Conservation (phyloP, 73 alveolate genomes). For the Breviolum minutum region DNA sequence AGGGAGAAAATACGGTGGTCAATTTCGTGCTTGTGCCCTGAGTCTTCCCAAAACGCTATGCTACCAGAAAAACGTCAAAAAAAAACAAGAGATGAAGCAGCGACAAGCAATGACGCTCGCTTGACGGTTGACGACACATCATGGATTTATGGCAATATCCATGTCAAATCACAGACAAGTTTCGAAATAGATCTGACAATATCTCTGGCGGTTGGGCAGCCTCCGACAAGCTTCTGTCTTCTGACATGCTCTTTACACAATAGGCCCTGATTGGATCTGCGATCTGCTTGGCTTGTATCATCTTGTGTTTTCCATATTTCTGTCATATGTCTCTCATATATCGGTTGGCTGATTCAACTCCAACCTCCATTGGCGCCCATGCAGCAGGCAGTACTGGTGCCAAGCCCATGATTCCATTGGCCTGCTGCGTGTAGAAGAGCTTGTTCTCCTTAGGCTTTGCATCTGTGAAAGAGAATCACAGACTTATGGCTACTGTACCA, state of each 20-base stretch:
- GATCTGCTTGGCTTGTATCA: neutral
- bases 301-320: neutral
- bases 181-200: constrained; percentile 5
- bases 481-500: neutral
- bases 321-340: no score
- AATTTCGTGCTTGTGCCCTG: constrained; percentile 81
- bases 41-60: neutral
- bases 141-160: neutral
- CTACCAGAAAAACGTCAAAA: neutral
- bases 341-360: neutral
- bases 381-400: constrained; percentile 65
- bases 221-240: neutral
- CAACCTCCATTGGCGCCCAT: constrained; percentile 28
- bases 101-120: neutral
- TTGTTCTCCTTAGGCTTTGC: constrained; percentile 44
- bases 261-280: neutral
- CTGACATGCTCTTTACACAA: no score
- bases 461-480: neutral
- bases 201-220: constrained; percentile 26
- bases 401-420: constrained; percentile 93
- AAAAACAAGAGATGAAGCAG: neutral
- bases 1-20: constrained; percentile 25
- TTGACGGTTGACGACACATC: neutral
- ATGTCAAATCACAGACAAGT: neutral
- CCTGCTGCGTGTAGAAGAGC: constrained; percentile 93